These are phyloP conservation scores for Dittrichia graveolens DNA, from an alignment of 129 eudicot genomes.

Conservation along the genomic window DNA sequence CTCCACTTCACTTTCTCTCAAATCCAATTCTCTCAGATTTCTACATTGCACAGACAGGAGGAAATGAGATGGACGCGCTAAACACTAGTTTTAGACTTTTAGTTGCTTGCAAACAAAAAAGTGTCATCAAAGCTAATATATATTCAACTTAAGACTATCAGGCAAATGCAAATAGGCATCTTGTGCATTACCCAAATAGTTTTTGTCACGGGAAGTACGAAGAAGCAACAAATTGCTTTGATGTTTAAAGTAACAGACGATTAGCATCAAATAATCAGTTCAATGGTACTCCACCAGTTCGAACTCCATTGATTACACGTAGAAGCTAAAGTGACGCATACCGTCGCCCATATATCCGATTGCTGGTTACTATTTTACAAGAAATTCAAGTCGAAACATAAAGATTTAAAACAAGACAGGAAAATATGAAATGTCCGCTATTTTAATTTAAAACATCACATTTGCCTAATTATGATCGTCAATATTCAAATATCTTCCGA, in stretches of 20 bases:
- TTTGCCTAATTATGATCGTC: neutral
- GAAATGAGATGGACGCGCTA: neutral
- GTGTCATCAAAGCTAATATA: too few species aligned
- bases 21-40: conserved; percentile 67
- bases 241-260: neutral
- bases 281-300: neutral
- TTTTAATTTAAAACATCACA: neutral
- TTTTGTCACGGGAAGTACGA: conserved; percentile 3
- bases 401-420: too few species aligned
- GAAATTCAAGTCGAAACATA: too few species aligned
- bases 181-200: neutral
- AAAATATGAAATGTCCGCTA: neutral
- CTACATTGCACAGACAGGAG: conserved; percentile 35
- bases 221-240: neutral
- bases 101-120: too few species aligned
- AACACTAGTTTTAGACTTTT: too few species aligned
- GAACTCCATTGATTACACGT: neutral
- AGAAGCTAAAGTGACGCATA: neutral
- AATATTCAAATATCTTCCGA: neutral
- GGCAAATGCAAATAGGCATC: conserved; percentile 1
- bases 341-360: neutral
- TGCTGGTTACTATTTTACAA: neutral
- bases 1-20: conserved; percentile 88
- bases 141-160: neutral
- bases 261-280: conserved; percentile 15